These are phyloP conservation scores for Lentinula sp. DNA, from an alignment of 768 basidiomycete species.

Conservation along the genomic window DNA sequence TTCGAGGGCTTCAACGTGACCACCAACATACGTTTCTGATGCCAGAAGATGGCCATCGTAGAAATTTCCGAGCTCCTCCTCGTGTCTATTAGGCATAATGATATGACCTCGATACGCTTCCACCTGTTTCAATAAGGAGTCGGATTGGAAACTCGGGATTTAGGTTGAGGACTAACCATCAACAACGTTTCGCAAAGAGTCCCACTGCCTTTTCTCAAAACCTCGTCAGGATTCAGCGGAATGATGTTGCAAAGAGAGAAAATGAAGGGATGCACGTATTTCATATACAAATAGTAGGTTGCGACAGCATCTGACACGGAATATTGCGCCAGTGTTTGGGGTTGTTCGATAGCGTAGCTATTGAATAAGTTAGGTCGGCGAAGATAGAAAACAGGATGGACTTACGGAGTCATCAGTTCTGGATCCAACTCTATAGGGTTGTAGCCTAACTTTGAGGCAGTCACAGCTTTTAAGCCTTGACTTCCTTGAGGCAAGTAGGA, in stretches of 20 bases:
- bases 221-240: conserved; percentile 93
- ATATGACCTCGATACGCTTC: conserved; percentile 89
- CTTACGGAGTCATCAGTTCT: conserved; percentile 98
- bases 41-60: conserved; percentile 95
- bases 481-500: conserved; percentile 98
- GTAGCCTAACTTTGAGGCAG: conserved; percentile 92
- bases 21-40: conserved; percentile 97
- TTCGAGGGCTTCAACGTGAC: conserved; percentile 97
- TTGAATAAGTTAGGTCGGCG: not conserved
- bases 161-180: conserved; percentile 61
- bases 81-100: conserved; percentile 97
- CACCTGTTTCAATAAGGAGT: conserved; percentile 47
- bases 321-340: conserved; percentile 91
- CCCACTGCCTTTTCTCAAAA: conserved; percentile 91
- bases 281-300: conserved; percentile 99
- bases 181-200: conserved; percentile 96
- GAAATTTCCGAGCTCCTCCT: conserved; percentile 87
- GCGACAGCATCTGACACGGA: conserved; percentile 99
- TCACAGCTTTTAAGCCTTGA: conserved; percentile 97
- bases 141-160: not conserved
- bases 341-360: conserved; percentile 95
- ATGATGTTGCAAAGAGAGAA: conserved; percentile 99
- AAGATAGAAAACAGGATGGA: conserved; percentile 8
- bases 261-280: conserved; percentile 99
- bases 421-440: conserved; percentile 97